A percentile compares a stretch with the other conserved stretches of the same genome.
These are phyloP conservation scores for Deuterostichococcus epilithicus DNA, from an alignment of 139 green algal species.

Conservation along the genomic window DNA sequence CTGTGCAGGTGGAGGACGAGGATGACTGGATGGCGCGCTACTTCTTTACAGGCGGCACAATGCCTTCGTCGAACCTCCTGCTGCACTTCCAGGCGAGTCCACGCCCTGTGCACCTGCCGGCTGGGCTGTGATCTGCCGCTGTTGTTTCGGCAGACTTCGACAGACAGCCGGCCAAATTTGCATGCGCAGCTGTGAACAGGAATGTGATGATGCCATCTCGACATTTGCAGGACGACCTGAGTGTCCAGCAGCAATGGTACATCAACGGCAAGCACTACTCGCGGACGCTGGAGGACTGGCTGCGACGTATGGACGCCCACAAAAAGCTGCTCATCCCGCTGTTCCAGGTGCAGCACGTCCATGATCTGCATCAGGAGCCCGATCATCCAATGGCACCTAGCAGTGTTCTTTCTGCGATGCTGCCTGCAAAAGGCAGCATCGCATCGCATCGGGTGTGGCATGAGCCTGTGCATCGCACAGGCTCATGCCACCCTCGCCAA, in stretches of 20 bases:
- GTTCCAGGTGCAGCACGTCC: conserved; percentile 26
- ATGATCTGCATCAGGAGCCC: background rate
- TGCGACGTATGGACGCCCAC: conserved; percentile 62
- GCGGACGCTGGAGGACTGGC: conserved; percentile 83
- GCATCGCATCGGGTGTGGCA: too few species aligned
- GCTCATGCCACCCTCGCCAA: too few species aligned
- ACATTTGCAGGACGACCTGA: conserved; percentile 60
- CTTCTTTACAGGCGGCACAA: conserved; percentile 95
- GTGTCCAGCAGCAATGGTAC: conserved; percentile 65
- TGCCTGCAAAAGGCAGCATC: background rate
- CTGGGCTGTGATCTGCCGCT: too few species aligned
- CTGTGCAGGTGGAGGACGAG: conserved; percentile 57
- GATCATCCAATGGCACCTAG: background rate
- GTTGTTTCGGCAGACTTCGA: too few species aligned
- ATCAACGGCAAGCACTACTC: conserved; percentile 90
- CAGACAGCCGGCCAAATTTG: too few species aligned
- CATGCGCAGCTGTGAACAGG: too few species aligned
- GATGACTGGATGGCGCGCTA: conserved; percentile 94
- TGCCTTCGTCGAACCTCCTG: conserved; percentile 85
- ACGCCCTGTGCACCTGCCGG: too few species aligned
- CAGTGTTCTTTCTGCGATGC: conserved; percentile 2
- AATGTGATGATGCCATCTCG: background rate
- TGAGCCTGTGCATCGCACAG: too few species aligned
- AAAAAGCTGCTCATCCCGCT: conserved; percentile 31
- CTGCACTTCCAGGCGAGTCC: conserved; percentile 74